phyloP scores from a whole-genome alignment of 306 rosid genomes.

The Vigna nakashimae region DNA sequence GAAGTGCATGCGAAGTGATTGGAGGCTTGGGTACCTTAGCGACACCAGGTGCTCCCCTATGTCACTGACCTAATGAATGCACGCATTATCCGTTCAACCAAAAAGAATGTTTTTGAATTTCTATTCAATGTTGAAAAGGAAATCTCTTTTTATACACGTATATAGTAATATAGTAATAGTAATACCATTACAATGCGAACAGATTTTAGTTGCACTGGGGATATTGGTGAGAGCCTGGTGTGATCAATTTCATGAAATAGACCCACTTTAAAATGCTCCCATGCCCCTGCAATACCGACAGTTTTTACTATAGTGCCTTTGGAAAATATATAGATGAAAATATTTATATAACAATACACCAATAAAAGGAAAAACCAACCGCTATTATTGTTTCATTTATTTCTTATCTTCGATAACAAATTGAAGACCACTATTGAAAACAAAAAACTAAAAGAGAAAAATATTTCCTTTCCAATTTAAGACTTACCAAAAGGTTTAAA shows the following conservation, averaged over 20 bases:
- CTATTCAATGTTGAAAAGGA: not conserved
- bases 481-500: not conserved
- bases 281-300: conserved; percentile 48
- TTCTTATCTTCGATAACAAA: not conserved
- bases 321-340: not conserved
- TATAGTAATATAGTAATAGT: not conserved
- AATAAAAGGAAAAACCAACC: conserved; percentile 4
- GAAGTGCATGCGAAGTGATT: conserved; percentile 69
- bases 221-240: conserved; percentile 55
- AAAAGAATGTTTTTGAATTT: not conserved
- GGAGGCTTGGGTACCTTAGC: conserved; percentile 71
- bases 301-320: conserved; percentile 19
- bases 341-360: not conserved
- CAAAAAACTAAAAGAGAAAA: not conserved
- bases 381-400: not conserved
- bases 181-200: conserved; percentile 77
- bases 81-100: not conserved
- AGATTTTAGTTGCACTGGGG: conserved; percentile 65
- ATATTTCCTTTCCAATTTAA: not conserved
- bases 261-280: conserved; percentile 66
- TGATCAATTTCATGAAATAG: conserved; percentile 71
- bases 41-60: conserved; percentile 55
- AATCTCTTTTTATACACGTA: not conserved
- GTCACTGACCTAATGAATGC: conserved; percentile 64
- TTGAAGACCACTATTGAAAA: not conserved